phyloP scores from a whole-genome alignment of 176 grass and related monocot species.

The bread wheat (Triticum aestivum) region DNA sequence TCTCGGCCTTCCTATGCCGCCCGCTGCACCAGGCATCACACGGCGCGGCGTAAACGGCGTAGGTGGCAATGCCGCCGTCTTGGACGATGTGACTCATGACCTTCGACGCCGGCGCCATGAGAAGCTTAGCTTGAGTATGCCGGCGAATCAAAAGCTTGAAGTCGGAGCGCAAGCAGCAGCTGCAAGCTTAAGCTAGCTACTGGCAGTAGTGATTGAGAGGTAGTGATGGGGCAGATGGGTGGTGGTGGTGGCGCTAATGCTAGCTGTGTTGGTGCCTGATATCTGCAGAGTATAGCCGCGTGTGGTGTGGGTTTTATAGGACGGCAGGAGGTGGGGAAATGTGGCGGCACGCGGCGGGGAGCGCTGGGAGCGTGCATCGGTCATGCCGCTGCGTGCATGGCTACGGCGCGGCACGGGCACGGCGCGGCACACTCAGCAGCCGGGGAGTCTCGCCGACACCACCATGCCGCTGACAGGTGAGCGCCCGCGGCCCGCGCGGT shows the following conservation, averaged over 20 bases:
- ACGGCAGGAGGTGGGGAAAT: slow-evolving; percentile 8
- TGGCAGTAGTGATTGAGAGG: no score
- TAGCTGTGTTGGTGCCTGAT: slow-evolving; percentile 23
- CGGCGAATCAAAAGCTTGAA: neutral
- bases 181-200: neutral
- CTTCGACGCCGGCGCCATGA: slow-evolving; percentile 37
- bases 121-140: neutral
- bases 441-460: neutral
- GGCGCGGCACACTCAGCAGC: neutral
- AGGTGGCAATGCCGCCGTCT: slow-evolving; percentile 41
- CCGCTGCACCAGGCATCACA: neutral
- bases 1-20: slow-evolving; percentile 37
- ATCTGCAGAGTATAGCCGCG: slow-evolving; percentile 33
- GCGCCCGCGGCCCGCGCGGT: neutral
- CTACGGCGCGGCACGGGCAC: slow-evolving; percentile 17
- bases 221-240: neutral
- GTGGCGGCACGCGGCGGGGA: slow-evolving; percentile 43
- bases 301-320: slow-evolving; percentile 51
- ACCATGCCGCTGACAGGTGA: slow-evolving; percentile 23
- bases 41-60: slow-evolving; percentile 29
- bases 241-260: slow-evolving; percentile 9
- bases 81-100: slow-evolving; percentile 19
- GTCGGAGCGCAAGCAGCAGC: neutral
- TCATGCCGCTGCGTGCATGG: slow-evolving; percentile 38
- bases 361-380: slow-evolving; percentile 31